A percentile compares a stretch with the other conserved stretches of the same genome.
phyloP scores from a whole-genome alignment of 345 rosid species.

The Sonneratia caseolaris region DNA sequence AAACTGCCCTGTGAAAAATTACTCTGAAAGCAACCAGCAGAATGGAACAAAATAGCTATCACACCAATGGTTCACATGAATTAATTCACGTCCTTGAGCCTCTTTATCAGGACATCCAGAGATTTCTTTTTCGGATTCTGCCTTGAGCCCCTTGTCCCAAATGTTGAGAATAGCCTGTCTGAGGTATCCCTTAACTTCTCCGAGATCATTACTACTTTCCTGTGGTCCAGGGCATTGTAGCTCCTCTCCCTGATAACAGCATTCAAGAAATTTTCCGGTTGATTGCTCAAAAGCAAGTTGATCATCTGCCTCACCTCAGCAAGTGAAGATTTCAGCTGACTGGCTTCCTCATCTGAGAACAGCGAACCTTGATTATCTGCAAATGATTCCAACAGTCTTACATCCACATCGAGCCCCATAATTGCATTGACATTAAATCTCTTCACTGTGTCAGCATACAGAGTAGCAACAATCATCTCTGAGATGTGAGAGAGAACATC shows the following conservation, averaged over 20 bases:
- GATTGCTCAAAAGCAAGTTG: constrained; percentile 74
- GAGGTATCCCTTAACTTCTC: constrained; percentile 91
- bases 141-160: constrained; percentile 79
- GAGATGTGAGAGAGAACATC: constrained; percentile 86
- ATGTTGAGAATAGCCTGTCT: constrained; percentile 81
- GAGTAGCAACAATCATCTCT: constrained; percentile 57
- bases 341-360: constrained; percentile 64
- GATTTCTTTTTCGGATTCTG: constrained; percentile 92
- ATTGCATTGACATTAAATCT: constrained; percentile 71
- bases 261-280: constrained; percentile 84
- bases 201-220: constrained; percentile 64
- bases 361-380: constrained; percentile 62
- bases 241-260: constrained; percentile 83
- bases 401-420: constrained; percentile 73
- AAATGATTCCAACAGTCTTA: constrained; percentile 75
- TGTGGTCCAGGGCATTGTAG: constrained; percentile 65
- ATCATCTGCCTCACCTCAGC: constrained; percentile 71
- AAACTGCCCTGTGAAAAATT: constrained; percentile 21
- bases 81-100: constrained; percentile 84
- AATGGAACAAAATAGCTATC: constrained; percentile 14
- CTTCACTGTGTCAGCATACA: constrained; percentile 70
- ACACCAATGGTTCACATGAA: constrained; percentile 19
- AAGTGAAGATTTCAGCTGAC: constrained; percentile 75
- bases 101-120: constrained; percentile 72
- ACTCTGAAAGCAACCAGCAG: constrained; percentile 25